Percentiles rank a stretch among this genome's conserved stretches.
These are phyloP conservation scores for Chrysoporthe deuterocubensis DNA, from an alignment of 2,329 filamentous ascomycete genomes.

Conservation along the genomic window DNA sequence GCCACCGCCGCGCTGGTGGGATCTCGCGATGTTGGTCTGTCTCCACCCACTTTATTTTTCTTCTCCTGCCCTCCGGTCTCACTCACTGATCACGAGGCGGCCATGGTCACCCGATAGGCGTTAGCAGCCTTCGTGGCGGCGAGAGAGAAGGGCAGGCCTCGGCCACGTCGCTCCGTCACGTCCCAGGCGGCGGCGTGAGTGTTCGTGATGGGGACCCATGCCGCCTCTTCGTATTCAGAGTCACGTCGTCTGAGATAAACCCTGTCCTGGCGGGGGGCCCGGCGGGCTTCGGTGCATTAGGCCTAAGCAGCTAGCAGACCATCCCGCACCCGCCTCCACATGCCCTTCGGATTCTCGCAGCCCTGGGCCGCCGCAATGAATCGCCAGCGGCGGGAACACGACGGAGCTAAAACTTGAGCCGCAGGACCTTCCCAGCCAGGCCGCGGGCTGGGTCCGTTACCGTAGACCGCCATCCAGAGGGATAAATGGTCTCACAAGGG, in stretches of 20 bases:
- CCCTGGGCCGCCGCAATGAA: not conserved
- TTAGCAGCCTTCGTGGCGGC: not conserved
- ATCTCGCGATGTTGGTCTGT: constrained; percentile 7
- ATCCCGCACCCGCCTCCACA: constrained; percentile 3
- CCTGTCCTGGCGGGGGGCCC: constrained; percentile 7
- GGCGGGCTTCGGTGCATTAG: constrained; percentile 25
- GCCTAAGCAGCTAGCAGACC: constrained; percentile 20
- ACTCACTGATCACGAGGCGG: constrained; percentile 22
- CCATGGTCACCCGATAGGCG: not conserved
- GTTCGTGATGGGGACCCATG: constrained; percentile 17
- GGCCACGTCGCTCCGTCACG: constrained; percentile 13
- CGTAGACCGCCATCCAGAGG: not conserved
- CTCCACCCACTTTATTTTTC: not conserved
- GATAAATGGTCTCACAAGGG: not conserved
- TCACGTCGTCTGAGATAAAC: constrained; percentile 18
- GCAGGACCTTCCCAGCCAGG: constrained; percentile 8
- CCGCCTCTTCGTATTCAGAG: constrained; percentile 24
- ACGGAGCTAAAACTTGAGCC: constrained; percentile 3
- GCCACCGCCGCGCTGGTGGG: constrained; percentile 7
- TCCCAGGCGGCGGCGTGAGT: not conserved
- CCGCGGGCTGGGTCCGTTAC: not conserved
- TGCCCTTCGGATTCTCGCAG: not conserved
- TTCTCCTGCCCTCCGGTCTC: constrained; percentile 11
- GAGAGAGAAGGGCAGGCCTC: not conserved
- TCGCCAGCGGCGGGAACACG: constrained; percentile 14